These are phyloP conservation scores for Sporothrix pallida DNA, from an alignment of 2,329 filamentous ascomycete genomes.

Conservation along the genomic window DNA sequence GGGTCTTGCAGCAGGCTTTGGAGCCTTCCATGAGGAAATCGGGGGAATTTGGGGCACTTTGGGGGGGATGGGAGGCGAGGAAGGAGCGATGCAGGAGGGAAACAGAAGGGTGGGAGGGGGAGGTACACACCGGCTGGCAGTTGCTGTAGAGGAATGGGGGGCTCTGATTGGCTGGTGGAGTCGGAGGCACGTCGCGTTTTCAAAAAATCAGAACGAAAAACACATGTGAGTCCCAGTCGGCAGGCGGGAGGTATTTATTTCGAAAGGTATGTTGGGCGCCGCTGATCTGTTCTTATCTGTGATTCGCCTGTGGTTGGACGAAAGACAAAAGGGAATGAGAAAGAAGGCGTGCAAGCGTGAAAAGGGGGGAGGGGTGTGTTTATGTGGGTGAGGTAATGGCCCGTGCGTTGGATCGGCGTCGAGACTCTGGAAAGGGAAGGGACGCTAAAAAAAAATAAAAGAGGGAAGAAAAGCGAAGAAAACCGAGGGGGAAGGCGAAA, in stretches of 20 bases:
- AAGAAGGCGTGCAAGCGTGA: constrained; percentile 20
- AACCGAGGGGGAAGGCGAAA: constrained; percentile 19
- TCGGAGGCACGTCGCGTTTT: constrained; percentile 38
- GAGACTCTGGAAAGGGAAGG: constrained; percentile 24
- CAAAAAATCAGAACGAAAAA: constrained; percentile 44
- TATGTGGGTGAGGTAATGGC: constrained; percentile 28
- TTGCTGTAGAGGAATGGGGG: neutral
- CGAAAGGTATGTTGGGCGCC: constrained; percentile 38
- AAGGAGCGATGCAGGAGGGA: too few relatives aligned
- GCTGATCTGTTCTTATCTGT: constrained; percentile 43
- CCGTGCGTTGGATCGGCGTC: constrained; percentile 33
- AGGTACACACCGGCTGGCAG: constrained; percentile 31
- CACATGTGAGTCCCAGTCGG: constrained; percentile 46
- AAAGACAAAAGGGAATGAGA: constrained; percentile 28
- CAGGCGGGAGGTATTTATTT: constrained; percentile 49
- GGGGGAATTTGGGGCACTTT: neutral
- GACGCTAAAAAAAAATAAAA: constrained; percentile 31
- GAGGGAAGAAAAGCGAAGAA: constrained; percentile 22
- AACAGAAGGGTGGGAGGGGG: neutral
- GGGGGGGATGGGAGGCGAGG: too few relatives aligned
- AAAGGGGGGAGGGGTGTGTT: constrained; percentile 24
- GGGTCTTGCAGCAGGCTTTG: too few relatives aligned
- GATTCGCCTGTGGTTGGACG: constrained; percentile 41
- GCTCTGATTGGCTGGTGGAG: constrained; percentile 37
- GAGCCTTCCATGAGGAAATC: neutral